Conservation (phyloP, 179 eudicot species). For the Camellia oleifera region DNA sequence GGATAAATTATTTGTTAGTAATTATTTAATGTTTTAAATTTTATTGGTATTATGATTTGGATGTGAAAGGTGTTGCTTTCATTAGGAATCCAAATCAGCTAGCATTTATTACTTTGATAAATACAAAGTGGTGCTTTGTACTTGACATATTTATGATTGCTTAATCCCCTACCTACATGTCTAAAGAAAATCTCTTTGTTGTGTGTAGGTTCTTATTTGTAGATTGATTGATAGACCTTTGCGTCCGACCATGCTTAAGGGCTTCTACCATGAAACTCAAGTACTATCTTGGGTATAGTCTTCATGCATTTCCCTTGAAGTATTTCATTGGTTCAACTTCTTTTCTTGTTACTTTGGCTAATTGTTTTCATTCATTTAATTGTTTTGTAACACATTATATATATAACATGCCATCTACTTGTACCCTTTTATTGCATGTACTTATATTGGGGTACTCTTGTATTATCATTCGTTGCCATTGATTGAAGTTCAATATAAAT, state of each 20-base stretch:
- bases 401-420: neutral
- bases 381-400: neutral
- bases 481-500: neutral
- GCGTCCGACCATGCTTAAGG: conserved; percentile 95
- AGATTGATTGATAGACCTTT: conserved; percentile 98
- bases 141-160: neutral
- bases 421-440: neutral
- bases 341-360: neutral
- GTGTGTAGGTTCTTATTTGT: conserved; percentile 89
- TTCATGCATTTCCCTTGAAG: neutral
- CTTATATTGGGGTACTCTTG: neutral
- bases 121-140: neutral
- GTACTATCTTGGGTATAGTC: conserved; percentile 89
- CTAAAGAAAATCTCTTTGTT: conserved; percentile 4
- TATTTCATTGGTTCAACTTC: conserved; percentile 8
- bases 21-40: too few species aligned
- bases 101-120: neutral
- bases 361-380: neutral
- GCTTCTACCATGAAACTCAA: conserved; percentile 98
- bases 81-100: neutral
- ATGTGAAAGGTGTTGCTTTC: neutral
- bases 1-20: neutral
- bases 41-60: neutral
- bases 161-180: neutral
- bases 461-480: neutral